Percentiles rank a stretch among this genome's conserved stretches.
Conservation (phyloP, 768 basidiomycete genomes). For the Gloeostereum incarnatum region DNA sequence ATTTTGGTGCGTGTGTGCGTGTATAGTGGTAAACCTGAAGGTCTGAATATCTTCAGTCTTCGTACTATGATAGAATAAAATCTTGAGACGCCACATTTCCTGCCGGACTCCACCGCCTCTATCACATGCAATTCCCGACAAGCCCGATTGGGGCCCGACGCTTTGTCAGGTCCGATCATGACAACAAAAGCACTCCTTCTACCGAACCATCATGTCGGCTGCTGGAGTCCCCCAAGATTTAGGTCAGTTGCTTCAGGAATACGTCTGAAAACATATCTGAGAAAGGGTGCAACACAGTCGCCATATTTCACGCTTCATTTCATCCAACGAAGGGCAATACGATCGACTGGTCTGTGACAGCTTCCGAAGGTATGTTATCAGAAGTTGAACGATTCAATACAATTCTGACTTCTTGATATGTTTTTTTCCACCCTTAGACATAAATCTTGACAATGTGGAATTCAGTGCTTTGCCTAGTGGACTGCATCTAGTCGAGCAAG, state of each 20-base stretch:
- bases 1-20: too few species aligned
- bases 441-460: conserved; percentile 63
- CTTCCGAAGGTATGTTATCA: conserved; percentile 45
- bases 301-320: conserved; percentile 79
- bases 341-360: conserved; percentile 72
- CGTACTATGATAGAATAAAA: too few species aligned
- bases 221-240: conserved; percentile 46
- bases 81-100: too few species aligned
- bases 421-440: conserved; percentile 26
- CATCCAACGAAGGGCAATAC: conserved; percentile 77
- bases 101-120: too few species aligned
- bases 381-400: neutral
- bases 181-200: too few species aligned
- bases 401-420: neutral
- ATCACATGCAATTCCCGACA: too few species aligned
- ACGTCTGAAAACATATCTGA: neutral
- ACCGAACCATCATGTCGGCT: too few species aligned
- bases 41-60: too few species aligned
- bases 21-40: too few species aligned
- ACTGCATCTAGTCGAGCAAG: conserved; percentile 68
- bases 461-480: conserved; percentile 80
- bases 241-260: conserved; percentile 22
- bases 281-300: conserved; percentile 33
- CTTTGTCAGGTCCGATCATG: too few species aligned
- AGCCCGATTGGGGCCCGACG: too few species aligned